phyloP scores from a whole-genome alignment of 345 rosid species.

The Zanthoxylum bungeanum region DNA sequence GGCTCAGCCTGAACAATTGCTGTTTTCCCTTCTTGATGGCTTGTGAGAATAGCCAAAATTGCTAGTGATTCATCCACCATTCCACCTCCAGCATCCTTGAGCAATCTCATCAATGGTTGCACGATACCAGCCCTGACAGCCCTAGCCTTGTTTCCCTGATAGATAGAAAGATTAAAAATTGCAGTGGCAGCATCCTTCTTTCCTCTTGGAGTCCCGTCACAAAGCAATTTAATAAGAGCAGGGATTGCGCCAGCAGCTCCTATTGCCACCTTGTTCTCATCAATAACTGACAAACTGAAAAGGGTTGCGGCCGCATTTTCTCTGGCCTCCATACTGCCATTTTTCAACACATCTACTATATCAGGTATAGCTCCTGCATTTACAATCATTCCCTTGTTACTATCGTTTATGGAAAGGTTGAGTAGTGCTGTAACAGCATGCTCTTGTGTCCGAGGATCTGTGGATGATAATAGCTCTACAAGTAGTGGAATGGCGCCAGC shows the following conservation, averaged over 20 bases:
- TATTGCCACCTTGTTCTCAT: slow-evolving; percentile 91
- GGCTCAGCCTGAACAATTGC: slow-evolving; percentile 78
- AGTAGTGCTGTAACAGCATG: slow-evolving; percentile 98
- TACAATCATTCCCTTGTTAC: slow-evolving; percentile 85
- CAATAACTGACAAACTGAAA: slow-evolving; percentile 92
- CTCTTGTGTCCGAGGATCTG: slow-evolving; percentile 85
- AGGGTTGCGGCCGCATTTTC: slow-evolving; percentile 98
- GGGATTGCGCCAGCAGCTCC: slow-evolving; percentile 98
- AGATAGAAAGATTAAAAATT: slow-evolving; percentile 83
- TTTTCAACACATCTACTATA: slow-evolving; percentile 81
- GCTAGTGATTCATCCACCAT: slow-evolving; percentile 97
- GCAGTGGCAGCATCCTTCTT: slow-evolving; percentile 99
- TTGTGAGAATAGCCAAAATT: slow-evolving; percentile 82
- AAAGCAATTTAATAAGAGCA: slow-evolving; percentile 75
- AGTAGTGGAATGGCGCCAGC: slow-evolving; percentile 95
- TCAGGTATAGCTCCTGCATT: slow-evolving; percentile 95
- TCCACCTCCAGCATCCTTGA: slow-evolving; percentile 91
- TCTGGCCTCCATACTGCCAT: slow-evolving; percentile 97
- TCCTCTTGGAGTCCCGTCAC: slow-evolving; percentile 91
- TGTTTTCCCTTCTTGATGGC: slow-evolving; percentile 80
- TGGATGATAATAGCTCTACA: slow-evolving; percentile 75
- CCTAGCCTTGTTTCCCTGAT: slow-evolving; percentile 96
- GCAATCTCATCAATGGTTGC: slow-evolving; percentile 59
- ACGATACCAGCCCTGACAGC: slow-evolving; percentile 93
- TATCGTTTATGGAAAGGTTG: slow-evolving; percentile 91